Evolutionary conservation across 2,329 filamentous ascomycete genomes (phyloP).

Genomic region (Colletotrichum lindemuthianum): DNA sequence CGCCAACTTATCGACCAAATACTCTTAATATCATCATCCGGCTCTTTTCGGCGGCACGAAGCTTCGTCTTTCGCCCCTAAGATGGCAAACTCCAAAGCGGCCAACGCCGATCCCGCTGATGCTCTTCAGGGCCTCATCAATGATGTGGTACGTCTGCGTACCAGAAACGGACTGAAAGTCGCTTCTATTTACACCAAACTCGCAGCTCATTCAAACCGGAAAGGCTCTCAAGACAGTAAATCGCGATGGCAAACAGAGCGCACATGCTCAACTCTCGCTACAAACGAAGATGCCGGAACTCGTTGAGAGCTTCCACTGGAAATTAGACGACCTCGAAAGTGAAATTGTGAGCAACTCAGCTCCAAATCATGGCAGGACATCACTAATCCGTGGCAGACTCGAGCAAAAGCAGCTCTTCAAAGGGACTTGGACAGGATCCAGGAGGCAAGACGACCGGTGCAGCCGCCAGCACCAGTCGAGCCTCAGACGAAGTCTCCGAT

Average conservation of each 20-base stretch:
- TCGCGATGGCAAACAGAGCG: conserved; percentile 51
- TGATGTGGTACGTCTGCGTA: conserved; percentile 58
- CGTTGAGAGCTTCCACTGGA: conserved; percentile 60
- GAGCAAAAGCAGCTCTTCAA: conserved; percentile 64
- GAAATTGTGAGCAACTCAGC: conserved; percentile 60
- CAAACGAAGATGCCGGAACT: conserved; percentile 57
- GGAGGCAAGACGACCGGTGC: conserved; percentile 37
- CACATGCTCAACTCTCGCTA: conserved; percentile 46
- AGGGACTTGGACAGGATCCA: conserved; percentile 61
- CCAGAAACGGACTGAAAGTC: neutral
- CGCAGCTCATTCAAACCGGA: conserved; percentile 67
- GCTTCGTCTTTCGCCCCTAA: neutral
- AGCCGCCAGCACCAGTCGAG: conserved; percentile 43
- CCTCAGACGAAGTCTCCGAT: conserved; percentile 49
- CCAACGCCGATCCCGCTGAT: conserved; percentile 48
- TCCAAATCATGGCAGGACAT: neutral
- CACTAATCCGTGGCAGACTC: conserved; percentile 46
- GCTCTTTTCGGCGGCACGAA: no score
- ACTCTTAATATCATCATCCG: no score
- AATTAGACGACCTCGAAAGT: conserved; percentile 65
- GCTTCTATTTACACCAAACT: neutral
- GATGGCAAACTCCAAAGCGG: conserved; percentile 25
- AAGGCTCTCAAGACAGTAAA: conserved; percentile 62
- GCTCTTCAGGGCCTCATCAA: conserved; percentile 64
- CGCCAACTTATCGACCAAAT: no score